Evolutionary conservation across 2,329 filamentous ascomycete species (phyloP).

Genomic region (Tetracladium maxilliforme): DNA sequence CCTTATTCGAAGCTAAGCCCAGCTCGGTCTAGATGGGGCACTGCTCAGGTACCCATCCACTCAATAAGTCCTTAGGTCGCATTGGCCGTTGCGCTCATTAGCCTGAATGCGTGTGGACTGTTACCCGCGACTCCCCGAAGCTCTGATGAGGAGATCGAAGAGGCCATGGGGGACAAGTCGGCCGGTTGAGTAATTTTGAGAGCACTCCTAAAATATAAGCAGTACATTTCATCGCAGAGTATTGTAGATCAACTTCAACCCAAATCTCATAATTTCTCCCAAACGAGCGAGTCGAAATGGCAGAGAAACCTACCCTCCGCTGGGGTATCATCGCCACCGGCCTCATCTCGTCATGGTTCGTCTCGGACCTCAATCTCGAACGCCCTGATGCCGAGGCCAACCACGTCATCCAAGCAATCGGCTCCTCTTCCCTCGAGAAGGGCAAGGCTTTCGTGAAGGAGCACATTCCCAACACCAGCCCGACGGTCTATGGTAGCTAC

Average conservation of each 20-base stretch:
- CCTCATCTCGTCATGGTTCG: constrained; percentile 28
- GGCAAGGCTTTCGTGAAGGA: constrained; percentile 21
- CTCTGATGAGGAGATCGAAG: no score
- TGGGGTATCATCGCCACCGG: constrained; percentile 25
- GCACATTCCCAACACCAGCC: constrained; percentile 11
- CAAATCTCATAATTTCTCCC: not conserved
- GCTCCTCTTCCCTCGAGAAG: constrained; percentile 22
- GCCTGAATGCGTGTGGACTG: no score
- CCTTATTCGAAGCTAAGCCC: no score
- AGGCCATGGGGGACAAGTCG: no score
- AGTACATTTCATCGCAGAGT: not conserved
- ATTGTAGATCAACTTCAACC: not conserved
- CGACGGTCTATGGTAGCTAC: constrained; percentile 22
- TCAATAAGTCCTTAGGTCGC: no score
- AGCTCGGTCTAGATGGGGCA: no score
- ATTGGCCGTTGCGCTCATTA: no score
- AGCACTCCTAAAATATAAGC: no score
- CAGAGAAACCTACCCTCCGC: constrained; percentile 11
- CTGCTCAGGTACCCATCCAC: no score
- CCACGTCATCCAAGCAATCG: constrained; percentile 26
- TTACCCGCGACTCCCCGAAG: no score
- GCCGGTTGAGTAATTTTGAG: no score
- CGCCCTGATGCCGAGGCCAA: constrained; percentile 19
- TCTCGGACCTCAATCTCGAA: constrained; percentile 21
- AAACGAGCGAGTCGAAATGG: no score